Evolutionary conservation across 2,329 filamentous ascomycete genomes (phyloP), one percentile per base, ranked within the genome.

Genomic region (Cladosporium sp.): DNA sequence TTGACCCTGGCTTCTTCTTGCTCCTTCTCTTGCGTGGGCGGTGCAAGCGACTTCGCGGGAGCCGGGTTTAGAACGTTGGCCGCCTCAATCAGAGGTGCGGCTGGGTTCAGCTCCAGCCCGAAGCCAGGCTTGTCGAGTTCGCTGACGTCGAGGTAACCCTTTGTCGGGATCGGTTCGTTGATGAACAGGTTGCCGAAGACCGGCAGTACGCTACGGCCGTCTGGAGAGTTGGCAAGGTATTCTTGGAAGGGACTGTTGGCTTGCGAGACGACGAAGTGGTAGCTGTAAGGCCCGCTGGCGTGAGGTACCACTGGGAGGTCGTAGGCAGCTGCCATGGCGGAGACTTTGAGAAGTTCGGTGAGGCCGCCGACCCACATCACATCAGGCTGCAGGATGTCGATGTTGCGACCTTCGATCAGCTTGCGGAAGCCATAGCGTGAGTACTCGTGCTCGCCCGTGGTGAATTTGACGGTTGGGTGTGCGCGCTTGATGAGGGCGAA

Each of bases 311-410:
- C 90, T 11, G 91, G 91, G 53, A 96, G 86, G 64, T 96, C 91
- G 69, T 96, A 96, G 18, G 91, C 91, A 4, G 90, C 82, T 3
- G 91, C 91, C 81, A 94, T 85, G 48, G 90, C 86, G 13, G 89
- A 84, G 46, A 96, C 85, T 71, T 89, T 93, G 57, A 96, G 82
- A 51, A 96, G 78, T 71, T 96, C 91, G 1, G 91, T 96, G 77
- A 96, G 69, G 54, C 91, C 91, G 55, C 91, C 91, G 12, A 95
- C 83, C 91, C 91, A 96, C 91, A 96, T 96, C 56, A 96, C 90
- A 64, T 96, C 91, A 12, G 91, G 91, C 72, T 95, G 91, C 62
- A 96, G 83, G 60, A 96, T 95, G 67, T 96, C 91, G 53, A 96
- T 75, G 70, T 95, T 94, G 58, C 90, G 88, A 50, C 85, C 86